phyloP scores from a whole-genome alignment of 352 stramenopile genomes.

The Phytophthora megakarya region DNA sequence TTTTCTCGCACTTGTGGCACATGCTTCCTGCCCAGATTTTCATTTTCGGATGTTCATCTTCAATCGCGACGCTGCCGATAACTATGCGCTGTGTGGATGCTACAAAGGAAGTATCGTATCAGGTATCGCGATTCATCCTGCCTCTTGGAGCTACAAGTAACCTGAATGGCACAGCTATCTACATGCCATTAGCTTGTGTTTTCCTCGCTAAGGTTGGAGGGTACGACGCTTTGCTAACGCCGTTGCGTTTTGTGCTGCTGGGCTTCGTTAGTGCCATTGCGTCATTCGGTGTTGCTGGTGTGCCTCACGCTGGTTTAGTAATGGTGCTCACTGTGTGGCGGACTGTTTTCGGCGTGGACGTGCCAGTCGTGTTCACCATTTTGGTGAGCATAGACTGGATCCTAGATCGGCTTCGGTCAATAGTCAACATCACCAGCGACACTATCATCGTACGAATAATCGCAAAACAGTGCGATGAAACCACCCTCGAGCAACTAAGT shows the following conservation, averaged over 20 bases:
- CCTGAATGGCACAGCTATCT: slow-evolving; percentile 74
- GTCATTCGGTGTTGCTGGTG: slow-evolving; percentile 71
- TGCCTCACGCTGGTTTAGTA: slow-evolving; percentile 73
- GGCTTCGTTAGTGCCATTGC: slow-evolving; percentile 66
- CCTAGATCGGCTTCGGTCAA: slow-evolving; percentile 68
- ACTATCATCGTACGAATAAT: slow-evolving; percentile 82
- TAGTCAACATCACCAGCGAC: slow-evolving; percentile 87
- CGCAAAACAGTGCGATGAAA: slow-evolving; percentile 72
- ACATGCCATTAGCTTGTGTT: slow-evolving; percentile 75
- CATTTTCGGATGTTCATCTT: slow-evolving; percentile 79
- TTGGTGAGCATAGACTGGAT: slow-evolving; percentile 77
- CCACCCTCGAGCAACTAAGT: slow-evolving; percentile 29
- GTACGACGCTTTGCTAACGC: slow-evolving; percentile 56
- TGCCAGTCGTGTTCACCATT: slow-evolving; percentile 70
- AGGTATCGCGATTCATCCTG: slow-evolving; percentile 68
- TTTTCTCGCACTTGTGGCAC: slow-evolving; percentile 70
- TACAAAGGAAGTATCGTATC: slow-evolving; percentile 62
- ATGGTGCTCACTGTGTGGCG: slow-evolving; percentile 83
- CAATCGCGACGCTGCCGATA: slow-evolving; percentile 78
- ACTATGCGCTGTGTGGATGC: slow-evolving; percentile 78
- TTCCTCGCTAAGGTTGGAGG: slow-evolving; percentile 75
- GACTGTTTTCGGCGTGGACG: slow-evolving; percentile 61
- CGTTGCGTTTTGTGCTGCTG: slow-evolving; percentile 65
- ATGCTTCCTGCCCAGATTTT: slow-evolving; percentile 81
- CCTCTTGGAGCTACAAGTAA: slow-evolving; percentile 73